Conservation (phyloP, 202 grass and related monocot species). For the Carex arenaria region DNA sequence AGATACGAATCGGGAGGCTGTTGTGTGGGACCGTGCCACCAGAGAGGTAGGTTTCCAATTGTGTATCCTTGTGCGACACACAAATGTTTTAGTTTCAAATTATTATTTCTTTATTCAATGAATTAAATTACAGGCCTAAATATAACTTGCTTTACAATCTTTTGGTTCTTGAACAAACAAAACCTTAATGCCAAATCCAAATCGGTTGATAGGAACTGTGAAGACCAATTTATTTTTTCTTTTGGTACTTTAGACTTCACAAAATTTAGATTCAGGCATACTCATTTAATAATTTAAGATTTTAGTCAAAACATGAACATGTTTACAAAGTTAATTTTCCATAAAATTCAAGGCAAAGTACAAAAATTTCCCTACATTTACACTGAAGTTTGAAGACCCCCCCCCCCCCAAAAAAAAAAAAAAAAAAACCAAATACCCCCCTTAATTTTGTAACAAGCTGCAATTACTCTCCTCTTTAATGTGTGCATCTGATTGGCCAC, state of each 20-base stretch:
- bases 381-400: too few species aligned
- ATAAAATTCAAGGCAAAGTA: too few species aligned
- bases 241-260: background rate
- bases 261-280: background rate
- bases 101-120: background rate
- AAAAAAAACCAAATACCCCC: too few species aligned
- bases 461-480: too few species aligned
- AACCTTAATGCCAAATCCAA: background rate
- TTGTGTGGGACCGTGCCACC: constrained; percentile 77
- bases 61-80: background rate
- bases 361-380: too few species aligned
- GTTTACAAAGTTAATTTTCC: background rate
- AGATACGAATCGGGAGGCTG: constrained; percentile 92
- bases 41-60: constrained; percentile 58
- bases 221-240: background rate
- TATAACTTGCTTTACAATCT: background rate
- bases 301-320: background rate
- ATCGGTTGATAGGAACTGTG: too few species aligned
- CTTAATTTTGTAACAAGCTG: too few species aligned
- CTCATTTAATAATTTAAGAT: background rate
- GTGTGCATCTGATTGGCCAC: too few species aligned
- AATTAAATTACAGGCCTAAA: background rate
- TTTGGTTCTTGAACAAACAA: background rate
- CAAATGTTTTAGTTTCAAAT: background rate
- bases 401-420: too few species aligned